Evolutionary conservation across 768 basidiomycete species (phyloP).

Genomic region (Boletus edulis): DNA sequence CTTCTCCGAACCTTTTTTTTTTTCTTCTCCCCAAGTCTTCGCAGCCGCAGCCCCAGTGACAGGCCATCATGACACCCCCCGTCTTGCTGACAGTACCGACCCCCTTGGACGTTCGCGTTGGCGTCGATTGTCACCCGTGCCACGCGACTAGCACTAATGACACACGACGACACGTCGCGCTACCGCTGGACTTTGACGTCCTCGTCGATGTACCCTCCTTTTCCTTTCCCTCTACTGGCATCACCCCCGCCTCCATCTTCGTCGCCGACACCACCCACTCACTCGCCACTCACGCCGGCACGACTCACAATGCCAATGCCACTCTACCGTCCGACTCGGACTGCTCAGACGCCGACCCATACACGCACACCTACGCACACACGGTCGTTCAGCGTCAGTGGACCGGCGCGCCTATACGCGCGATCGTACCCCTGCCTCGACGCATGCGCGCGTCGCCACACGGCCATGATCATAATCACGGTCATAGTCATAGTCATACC

Average conservation of each 20-base stretch:
- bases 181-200: not conserved
- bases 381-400: not conserved
- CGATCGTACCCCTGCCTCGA: constrained; percentile 19
- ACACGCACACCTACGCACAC: too few species aligned
- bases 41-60: too few species aligned
- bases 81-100: constrained; percentile 4
- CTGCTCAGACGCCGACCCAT: not conserved
- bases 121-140: too few species aligned
- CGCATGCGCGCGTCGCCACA: not conserved
- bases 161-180: too few species aligned
- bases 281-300: too few species aligned
- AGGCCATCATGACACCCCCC: constrained; percentile 8
- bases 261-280: not conserved
- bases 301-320: too few species aligned
- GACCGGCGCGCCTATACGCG: constrained; percentile 24
- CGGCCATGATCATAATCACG: not conserved
- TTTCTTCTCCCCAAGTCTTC: too few species aligned
- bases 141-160: too few species aligned
- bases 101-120: not conserved
- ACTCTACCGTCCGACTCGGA: not conserved
- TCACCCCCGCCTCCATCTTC: not conserved
- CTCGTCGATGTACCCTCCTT: not conserved
- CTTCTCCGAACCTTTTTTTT: too few species aligned
- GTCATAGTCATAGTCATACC: too few species aligned
- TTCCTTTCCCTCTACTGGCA: too few species aligned